Evolutionary conservation across 1,284 basidiomycete genomes (phyloP).

Genomic region (Acaromyces ingoldii): DNA sequence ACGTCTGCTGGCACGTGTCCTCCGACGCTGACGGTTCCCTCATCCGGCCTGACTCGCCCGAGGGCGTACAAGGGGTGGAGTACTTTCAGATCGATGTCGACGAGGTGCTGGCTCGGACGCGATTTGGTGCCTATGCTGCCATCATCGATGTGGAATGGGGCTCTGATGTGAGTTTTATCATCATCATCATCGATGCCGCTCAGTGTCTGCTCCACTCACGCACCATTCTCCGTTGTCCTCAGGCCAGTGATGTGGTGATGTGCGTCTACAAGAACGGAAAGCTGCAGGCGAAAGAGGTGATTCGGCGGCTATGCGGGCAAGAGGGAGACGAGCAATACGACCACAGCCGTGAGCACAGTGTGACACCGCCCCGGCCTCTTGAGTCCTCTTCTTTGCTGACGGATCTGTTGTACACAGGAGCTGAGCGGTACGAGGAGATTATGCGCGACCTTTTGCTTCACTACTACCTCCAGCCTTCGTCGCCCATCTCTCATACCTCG

Average conservation of each 20-base stretch:
- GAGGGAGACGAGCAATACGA: neutral
- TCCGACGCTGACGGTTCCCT: constrained; percentile 19
- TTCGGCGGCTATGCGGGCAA: constrained; percentile 48
- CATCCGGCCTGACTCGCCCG: constrained; percentile 11
- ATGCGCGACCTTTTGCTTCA: constrained; percentile 21
- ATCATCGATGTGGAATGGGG: constrained; percentile 69
- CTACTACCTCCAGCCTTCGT: constrained; percentile 39
- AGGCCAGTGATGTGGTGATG: too few species aligned
- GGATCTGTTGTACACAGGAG: neutral
- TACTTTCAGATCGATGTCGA: constrained; percentile 53
- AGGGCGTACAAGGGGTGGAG: constrained; percentile 21
- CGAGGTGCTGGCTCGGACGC: constrained; percentile 46
- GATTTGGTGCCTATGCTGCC: constrained; percentile 63
- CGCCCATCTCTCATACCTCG: constrained; percentile 50
- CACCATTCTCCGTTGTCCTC: too few species aligned
- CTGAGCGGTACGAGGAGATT: neutral
- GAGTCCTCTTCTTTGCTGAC: too few species aligned
- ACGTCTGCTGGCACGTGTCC: constrained; percentile 55
- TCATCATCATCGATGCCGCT: too few species aligned
- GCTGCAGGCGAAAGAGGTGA: constrained; percentile 68
- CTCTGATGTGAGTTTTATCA: constrained; percentile 62
- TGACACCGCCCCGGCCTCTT: too few species aligned
- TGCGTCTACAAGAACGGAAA: constrained; percentile 85
- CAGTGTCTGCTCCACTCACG: too few species aligned
- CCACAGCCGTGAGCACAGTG: too few species aligned